Conservation (phyloP, 768 basidiomycete species). For the Pleurotus cornucopiae region DNA sequence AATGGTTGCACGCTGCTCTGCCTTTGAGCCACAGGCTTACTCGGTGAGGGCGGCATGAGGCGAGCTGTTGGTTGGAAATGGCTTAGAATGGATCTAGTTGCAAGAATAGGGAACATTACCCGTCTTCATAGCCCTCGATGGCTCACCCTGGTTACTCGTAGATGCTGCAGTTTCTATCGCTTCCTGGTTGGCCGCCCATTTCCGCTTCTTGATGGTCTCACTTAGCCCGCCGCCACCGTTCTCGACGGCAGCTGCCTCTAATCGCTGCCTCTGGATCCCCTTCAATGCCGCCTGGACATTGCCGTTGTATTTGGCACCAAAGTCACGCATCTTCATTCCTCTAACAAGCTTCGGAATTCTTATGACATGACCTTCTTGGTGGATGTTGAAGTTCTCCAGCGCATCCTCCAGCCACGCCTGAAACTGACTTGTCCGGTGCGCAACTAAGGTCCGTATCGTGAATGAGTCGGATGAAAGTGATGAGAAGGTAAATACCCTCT, state of each 20-base stretch:
- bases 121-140: constrained; percentile 50
- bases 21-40: constrained; percentile 46
- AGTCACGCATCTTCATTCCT: constrained; percentile 69
- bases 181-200: constrained; percentile 69
- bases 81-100: constrained; percentile 9
- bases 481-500: constrained; percentile 47
- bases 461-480: background rate
- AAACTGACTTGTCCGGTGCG: constrained; percentile 70
- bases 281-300: constrained; percentile 69
- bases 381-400: constrained; percentile 69
- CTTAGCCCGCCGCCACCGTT: constrained; percentile 52
- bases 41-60: constrained; percentile 43
- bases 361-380: constrained; percentile 70
- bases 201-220: constrained; percentile 66
- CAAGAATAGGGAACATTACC: constrained; percentile 35
- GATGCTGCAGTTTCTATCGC: constrained; percentile 37
- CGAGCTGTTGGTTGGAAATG: constrained; percentile 30
- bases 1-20: constrained; percentile 50
- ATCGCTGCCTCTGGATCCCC: constrained; percentile 61
- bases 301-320: constrained; percentile 74
- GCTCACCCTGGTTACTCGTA: constrained; percentile 17
- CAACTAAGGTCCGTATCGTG: constrained; percentile 38
- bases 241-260: constrained; percentile 46
- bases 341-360: constrained; percentile 76
- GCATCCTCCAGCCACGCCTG: constrained; percentile 71